phyloP scores from a whole-genome alignment of 2,329 filamentous ascomycete species.

The Cyanodermella asteris region DNA sequence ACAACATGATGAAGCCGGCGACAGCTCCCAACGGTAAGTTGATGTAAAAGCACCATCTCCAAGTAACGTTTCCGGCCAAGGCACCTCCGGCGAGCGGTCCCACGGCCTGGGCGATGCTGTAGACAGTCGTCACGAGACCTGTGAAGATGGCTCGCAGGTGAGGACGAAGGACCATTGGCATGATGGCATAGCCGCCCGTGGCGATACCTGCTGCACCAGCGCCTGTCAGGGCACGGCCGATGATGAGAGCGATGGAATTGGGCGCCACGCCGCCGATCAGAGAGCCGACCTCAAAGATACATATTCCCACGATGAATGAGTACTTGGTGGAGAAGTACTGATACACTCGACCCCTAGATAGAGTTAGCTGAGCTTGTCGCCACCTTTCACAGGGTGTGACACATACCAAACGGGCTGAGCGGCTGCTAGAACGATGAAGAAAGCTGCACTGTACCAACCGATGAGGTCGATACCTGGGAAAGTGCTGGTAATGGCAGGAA shows the following conservation, averaged over 20 bases:
- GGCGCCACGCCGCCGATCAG: conserved; percentile 14
- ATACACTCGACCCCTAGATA: conserved; percentile 25
- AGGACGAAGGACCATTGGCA: neutral
- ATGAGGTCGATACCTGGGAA: conserved; percentile 18
- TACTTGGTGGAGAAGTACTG: conserved; percentile 21
- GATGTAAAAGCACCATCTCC: conserved; percentile 18
- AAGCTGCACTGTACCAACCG: conserved; percentile 18
- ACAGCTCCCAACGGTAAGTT: conserved; percentile 14
- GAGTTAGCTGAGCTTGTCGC: no score
- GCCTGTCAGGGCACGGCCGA: conserved; percentile 14
- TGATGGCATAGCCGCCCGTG: no score
- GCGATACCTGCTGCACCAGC: no score
- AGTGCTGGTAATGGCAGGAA: conserved; percentile 19
- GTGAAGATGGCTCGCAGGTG: conserved; percentile 6
- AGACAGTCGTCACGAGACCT: conserved; percentile 11
- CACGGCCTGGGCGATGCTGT: conserved; percentile 12
- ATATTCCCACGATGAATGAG: conserved; percentile 10
- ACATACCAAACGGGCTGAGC: conserved; percentile 21
- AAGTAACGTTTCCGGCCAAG: conserved; percentile 13
- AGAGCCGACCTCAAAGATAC: conserved; percentile 6
- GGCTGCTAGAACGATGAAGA: conserved; percentile 20
- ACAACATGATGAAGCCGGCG: conserved; percentile 4
- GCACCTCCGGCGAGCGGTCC: conserved; percentile 12
- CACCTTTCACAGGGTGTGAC: no score
- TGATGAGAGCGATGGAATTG: conserved; percentile 15